Evolutionary conservation across 495 filamentous ascomycete species (phyloP).

Genomic region (Aspergillus campestris): DNA sequence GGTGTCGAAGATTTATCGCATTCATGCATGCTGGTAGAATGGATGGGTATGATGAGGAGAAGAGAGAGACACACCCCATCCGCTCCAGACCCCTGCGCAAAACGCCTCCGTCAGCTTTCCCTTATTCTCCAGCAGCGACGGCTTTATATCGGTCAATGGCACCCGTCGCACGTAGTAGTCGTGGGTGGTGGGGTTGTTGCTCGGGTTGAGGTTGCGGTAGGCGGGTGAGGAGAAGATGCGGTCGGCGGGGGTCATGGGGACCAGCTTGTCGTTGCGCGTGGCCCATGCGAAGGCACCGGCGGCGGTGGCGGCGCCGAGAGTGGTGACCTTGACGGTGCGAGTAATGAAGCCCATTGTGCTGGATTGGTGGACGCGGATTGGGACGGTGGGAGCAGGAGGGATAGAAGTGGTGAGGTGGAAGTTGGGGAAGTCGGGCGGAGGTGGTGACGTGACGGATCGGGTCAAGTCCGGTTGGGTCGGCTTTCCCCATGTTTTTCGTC

Average conservation of each 20-base stretch:
- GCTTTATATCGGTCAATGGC: constrained; percentile 53
- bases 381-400: background rate
- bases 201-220: constrained; percentile 52
- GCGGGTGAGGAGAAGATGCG: constrained; percentile 50
- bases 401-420: background rate
- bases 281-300: constrained; percentile 33
- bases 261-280: constrained; percentile 38
- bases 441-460: background rate
- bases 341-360: constrained; percentile 41
- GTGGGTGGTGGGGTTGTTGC: constrained; percentile 49
- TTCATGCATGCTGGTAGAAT: background rate
- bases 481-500: too few relatives aligned
- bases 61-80: constrained; percentile 42
- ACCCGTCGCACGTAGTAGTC: constrained; percentile 56
- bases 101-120: constrained; percentile 53
- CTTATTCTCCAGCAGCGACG: constrained; percentile 53
- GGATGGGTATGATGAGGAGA: background rate
- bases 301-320: constrained; percentile 33
- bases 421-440: background rate
- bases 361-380: background rate
- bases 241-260: constrained; percentile 47
- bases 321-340: constrained; percentile 32
- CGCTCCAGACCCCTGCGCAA: constrained; percentile 58
- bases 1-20: background rate
- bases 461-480: too few relatives aligned